Percentiles rank a stretch among this genome's conserved stretches.
Evolutionary conservation across 139 green algal genomes (phyloP).

Genomic region (Monoraphidium neglectum): DNA sequence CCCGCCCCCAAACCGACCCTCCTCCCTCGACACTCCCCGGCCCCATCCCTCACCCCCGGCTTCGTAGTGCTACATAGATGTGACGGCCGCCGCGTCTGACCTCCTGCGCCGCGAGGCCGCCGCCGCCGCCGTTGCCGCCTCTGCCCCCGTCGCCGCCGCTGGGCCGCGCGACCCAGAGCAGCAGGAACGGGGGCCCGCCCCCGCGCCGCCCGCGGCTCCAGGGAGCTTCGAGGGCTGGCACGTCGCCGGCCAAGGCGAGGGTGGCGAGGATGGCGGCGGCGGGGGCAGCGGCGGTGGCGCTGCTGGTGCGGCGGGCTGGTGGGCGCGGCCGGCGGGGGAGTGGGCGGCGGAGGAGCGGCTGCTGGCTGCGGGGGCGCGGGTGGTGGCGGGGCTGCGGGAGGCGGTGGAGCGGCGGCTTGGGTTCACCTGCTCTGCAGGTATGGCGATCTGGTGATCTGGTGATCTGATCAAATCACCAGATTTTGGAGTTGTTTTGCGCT

Average conservation of each 20-base stretch:
- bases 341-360: conserved; percentile 62
- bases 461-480: too few species aligned
- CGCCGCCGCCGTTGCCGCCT: background rate
- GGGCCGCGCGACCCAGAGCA: too few species aligned
- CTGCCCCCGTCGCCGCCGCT: too few species aligned
- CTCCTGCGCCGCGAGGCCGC: background rate
- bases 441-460: too few species aligned
- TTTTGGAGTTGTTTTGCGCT: too few species aligned
- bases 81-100: conserved; percentile 20
- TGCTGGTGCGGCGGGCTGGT: conserved; percentile 49
- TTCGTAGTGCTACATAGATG: conserved; percentile 38
- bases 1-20: too few species aligned
- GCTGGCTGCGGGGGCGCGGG: conserved; percentile 60
- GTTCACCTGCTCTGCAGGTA: conserved; percentile 76
- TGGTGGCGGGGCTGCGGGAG: conserved; percentile 60
- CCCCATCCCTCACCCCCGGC: too few species aligned
- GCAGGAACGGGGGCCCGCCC: too few species aligned
- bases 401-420: conserved; percentile 66
- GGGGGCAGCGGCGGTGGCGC: too few species aligned
- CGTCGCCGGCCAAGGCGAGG: conserved; percentile 2
- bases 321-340: conserved; percentile 35
- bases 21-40: too few species aligned
- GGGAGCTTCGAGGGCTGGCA: conserved; percentile 8
- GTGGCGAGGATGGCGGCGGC: background rate
- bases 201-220: background rate